Percentiles rank a stretch among this genome's conserved stretches.
Evolutionary conservation across 2,329 filamentous ascomycete species (phyloP).

Genomic region (Corinectria fuckeliana): DNA sequence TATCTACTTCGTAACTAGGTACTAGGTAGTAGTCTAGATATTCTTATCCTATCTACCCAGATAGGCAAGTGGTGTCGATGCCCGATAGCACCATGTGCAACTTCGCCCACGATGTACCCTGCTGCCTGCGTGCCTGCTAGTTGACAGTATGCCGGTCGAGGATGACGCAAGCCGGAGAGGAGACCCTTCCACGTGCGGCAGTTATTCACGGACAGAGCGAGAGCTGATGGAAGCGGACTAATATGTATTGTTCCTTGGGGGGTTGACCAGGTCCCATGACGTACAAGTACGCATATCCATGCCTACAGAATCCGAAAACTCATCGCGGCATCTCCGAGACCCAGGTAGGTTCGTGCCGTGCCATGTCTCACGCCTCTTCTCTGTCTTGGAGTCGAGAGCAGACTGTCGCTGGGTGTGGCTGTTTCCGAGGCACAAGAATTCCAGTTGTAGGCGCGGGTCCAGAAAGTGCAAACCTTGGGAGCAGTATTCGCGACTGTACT

Average conservation of each 20-base stretch:
- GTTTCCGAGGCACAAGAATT: background rate
- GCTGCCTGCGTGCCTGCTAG: background rate
- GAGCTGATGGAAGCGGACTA: background rate
- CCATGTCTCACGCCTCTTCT: background rate
- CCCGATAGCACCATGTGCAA: background rate
- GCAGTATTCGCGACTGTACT: too few species aligned
- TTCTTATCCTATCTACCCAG: conserved; percentile 12
- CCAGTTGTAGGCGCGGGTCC: background rate
- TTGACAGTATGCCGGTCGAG: background rate
- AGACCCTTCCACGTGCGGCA: background rate
- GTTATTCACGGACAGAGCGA: background rate
- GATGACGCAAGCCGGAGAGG: background rate
- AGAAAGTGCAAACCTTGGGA: background rate
- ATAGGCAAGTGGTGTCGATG: conserved; percentile 10
- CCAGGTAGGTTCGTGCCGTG: background rate
- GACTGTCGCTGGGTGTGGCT: background rate
- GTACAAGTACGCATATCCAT: background rate
- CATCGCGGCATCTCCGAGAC: background rate
- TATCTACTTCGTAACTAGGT: too few species aligned
- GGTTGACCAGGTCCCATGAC: background rate
- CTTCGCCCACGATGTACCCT: background rate
- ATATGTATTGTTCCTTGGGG: background rate
- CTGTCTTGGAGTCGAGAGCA: background rate
- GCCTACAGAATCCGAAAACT: background rate
- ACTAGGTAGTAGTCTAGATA: background rate